Percentiles rank a stretch among this genome's conserved stretches.
Conservation (phyloP, 768 basidiomycete genomes). For the Fibroporia radiculosa region DNA sequence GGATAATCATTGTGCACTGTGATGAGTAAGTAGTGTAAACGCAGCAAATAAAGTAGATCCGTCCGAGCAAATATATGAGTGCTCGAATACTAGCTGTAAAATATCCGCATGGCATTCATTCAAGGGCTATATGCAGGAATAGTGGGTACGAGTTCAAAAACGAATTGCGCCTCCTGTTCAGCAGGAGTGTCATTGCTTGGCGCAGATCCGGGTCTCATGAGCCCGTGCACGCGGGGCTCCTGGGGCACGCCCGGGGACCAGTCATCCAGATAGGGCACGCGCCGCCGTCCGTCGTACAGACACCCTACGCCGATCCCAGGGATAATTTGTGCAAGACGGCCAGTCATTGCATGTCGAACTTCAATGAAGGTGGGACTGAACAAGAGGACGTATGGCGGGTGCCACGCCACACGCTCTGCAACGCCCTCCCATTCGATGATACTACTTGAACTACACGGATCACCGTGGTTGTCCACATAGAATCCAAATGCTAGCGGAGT, state of each 20-base stretch:
- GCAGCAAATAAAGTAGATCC: too few species aligned
- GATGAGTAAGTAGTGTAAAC: too few species aligned
- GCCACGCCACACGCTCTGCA: conserved; percentile 82
- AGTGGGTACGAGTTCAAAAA: conserved; percentile 74
- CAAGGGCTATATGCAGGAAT: conserved; percentile 62
- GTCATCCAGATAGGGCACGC: conserved; percentile 37
- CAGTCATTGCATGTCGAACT: conserved; percentile 75
- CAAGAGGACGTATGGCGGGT: conserved; percentile 80
- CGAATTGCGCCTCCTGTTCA: conserved; percentile 65
- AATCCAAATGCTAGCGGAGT: conserved; percentile 81
- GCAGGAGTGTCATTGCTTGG: conserved; percentile 35
- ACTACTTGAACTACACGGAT: conserved; percentile 59
- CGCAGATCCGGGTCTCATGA: conserved; percentile 56
- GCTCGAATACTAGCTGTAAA: too few species aligned
- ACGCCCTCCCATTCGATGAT: conserved; percentile 94
- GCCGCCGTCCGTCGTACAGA: conserved; percentile 83
- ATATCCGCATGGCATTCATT: too few species aligned
- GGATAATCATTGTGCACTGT: too few species aligned
- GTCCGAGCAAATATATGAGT: too few species aligned
- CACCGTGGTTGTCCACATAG: conserved; percentile 89
- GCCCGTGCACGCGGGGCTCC: conserved; percentile 81
- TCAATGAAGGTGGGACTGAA: conserved; percentile 90
- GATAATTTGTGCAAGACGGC: conserved; percentile 76
- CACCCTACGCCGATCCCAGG: conserved; percentile 76
- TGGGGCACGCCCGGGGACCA: conserved; percentile 49